Base-by-base conservation (phyloP, 140 eudicot species). In the Erigeron philadelphicus region DNA sequence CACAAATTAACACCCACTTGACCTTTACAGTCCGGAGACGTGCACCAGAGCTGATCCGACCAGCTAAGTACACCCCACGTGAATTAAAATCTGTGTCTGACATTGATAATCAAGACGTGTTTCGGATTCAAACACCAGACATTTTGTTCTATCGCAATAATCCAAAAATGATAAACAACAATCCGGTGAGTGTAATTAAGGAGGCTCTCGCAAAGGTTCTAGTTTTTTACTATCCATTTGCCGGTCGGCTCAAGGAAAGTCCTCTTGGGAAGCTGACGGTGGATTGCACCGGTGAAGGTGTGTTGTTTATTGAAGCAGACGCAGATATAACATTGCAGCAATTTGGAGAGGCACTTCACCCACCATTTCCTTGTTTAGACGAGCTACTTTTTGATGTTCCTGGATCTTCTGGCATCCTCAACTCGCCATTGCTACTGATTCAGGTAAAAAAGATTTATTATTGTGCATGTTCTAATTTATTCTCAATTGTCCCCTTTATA, bases 361-460 rank as follows among this genome's bases (percentile, higher is more conserved):
- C 38, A 4, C 38, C 38, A 4, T 31, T 31, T 31, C 38, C 90
- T 7, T 79, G 84, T 68, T 44, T 85, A 0, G 87, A 85, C 55
- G 83, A 85, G 60, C 84, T 85, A 10, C 84, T 85, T 16, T 85
- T 35, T 21, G 75, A 85, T 23, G 85, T 82, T 35, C 90, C 85
- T 15, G 85, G 81, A 61, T 76, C 90, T 9, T 50, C 15, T n/a
- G 83, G 66, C 0, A 62, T 82, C 3, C 11, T 74, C 6, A 21
- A 76, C n/a, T 72, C 71, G 54, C 83, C 81, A 0, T 64, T 64
- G 35, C 11, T 64, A 11, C n/a, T n/a, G n/a, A n/a, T n/a, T n/a
- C n/a, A n/a, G n/a, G n/a, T n/a, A n/a, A n/a, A n/a, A n/a, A n/a
- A n/a, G n/a, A n/a, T n/a, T n/a, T n/a, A n/a, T n/a, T n/a, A n/a